phyloP scores from a whole-genome alignment of 441 rosid species.

The Jatropha multifida region DNA sequence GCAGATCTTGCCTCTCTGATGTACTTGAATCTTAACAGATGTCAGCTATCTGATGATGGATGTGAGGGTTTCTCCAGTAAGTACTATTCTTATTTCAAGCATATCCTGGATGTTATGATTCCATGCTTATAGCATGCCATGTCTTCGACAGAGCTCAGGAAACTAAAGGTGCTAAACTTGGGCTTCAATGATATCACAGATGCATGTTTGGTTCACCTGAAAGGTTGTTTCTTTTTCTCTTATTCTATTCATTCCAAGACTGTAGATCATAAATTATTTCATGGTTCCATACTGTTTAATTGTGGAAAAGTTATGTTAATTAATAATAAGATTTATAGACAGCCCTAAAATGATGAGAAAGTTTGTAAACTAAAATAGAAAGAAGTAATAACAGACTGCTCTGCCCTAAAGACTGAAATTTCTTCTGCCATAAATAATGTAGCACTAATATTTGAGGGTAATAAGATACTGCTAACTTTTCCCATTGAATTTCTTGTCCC shows the following conservation, averaged over 20 bases:
- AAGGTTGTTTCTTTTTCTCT: slow-evolving; percentile 41
- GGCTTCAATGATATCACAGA: slow-evolving; percentile 83
- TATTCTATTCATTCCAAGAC: background rate
- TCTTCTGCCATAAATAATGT: background rate
- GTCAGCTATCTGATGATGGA: slow-evolving; percentile 54
- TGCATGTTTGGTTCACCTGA: slow-evolving; percentile 74
- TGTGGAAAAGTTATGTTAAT: background rate
- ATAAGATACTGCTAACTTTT: background rate
- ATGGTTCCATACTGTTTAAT: background rate
- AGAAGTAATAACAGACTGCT: background rate
- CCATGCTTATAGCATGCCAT: background rate
- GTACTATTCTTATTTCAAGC: slow-evolving; percentile 13
- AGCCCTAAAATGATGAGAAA: background rate
- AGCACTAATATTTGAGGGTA: background rate
- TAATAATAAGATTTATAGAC: background rate
- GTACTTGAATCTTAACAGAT: slow-evolving; percentile 59
- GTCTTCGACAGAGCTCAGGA: slow-evolving; percentile 44
- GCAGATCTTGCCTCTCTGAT: slow-evolving; percentile 51
- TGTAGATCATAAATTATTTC: background rate
- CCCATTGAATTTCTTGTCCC: background rate
- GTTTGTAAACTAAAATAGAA: background rate
- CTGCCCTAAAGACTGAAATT: background rate
- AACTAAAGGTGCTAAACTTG: slow-evolving; percentile 71
- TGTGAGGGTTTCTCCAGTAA: slow-evolving; percentile 59
- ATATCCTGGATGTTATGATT: background rate